Percentiles rank a stretch among this genome's conserved stretches.
phyloP scores from a whole-genome alignment of 31 red algal genomes.

The Bonnemaisonia californica region DNA sequence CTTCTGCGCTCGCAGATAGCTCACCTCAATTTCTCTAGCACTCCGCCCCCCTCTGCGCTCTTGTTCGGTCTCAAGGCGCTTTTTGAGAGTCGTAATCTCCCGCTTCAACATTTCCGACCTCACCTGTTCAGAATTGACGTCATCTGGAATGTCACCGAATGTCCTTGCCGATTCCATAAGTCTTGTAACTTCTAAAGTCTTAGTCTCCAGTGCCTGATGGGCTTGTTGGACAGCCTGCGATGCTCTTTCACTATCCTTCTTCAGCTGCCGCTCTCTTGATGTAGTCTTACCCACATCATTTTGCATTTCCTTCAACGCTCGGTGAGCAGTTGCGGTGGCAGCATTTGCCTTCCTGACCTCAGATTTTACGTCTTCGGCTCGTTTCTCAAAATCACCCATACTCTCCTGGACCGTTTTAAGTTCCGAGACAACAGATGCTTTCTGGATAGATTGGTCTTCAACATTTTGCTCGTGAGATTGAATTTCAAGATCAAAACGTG shows the following conservation, averaged over 20 bases:
- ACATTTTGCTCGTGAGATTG: conserved; percentile 9
- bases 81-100: conserved; percentile 42
- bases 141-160: conserved; percentile 33
- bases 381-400: conserved; percentile 16
- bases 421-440: conserved; percentile 7
- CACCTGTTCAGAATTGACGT: conserved; percentile 42
- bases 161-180: conserved; percentile 31
- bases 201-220: conserved; percentile 31
- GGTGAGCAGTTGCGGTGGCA: not conserved
- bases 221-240: conserved; percentile 25
- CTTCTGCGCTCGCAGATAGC: conserved; percentile 56
- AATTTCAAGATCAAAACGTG: conserved; percentile 53
- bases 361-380: not conserved
- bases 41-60: conserved; percentile 43
- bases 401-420: not conserved
- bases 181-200: conserved; percentile 23
- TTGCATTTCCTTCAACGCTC: conserved; percentile 17
- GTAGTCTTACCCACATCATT: conserved; percentile 24
- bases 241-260: conserved; percentile 6
- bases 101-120: conserved; percentile 36
- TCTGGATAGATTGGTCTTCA: conserved; percentile 13
- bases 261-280: conserved; percentile 24
- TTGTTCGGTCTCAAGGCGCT: conserved; percentile 60
- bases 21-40: conserved; percentile 72
- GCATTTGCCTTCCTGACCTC: not conserved